Base-by-base conservation (phyloP, 176 grass and related monocot genomes). In the Melocanna baccifera region DNA sequence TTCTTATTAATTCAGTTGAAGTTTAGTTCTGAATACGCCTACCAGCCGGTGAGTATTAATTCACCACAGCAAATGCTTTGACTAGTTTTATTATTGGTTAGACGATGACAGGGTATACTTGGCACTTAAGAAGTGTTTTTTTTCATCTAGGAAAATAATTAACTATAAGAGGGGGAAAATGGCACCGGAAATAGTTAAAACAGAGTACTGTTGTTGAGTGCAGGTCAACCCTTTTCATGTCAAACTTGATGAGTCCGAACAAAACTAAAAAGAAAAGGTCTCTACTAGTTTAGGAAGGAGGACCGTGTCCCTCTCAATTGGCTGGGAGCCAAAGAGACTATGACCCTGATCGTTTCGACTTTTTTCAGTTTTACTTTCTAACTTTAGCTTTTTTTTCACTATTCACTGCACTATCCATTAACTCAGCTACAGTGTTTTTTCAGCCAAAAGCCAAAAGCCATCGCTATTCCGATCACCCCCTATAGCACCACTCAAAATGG, bases 141-240 rank as follows among this genome's bases (percentile, higher is more conserved):
- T 71, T 45, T 4, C 2, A 62, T 72, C n/a, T 29, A 4, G 22
- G 1, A 51, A 52, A 86, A 22, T 4, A 52, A 59, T 12, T 19
- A 84, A 53, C 5, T 2, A 37, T 40, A 1, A 4, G 4, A 61
- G 23, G 23, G 28, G 19, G 50, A 48, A 48, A 77, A 61, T 28
- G 41, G 10, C 42, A 71, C 7, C 14, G 15, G 41, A 62, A 71
- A 63, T 71, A 28, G 56, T 72, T 65, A 20, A 50, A 80, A 57
- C 23, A 22, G 11, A 39, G 9, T 39, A 62, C 2, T 15, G 9
- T 22, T 48, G 9, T 69, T 57, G 76, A 19, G 76, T 76, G 30
- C 18, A 77, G 1, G 86, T 62, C 72, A 71, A 63, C 80, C 11
- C 32, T 70, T 53, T 42, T 39, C 39, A 77, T 70, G 18, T 88